A percentile compares a stretch with the other conserved stretches of the same genome.
Evolutionary conservation across 306 rosid species (phyloP).

Genomic region (Alnus rubra): DNA sequence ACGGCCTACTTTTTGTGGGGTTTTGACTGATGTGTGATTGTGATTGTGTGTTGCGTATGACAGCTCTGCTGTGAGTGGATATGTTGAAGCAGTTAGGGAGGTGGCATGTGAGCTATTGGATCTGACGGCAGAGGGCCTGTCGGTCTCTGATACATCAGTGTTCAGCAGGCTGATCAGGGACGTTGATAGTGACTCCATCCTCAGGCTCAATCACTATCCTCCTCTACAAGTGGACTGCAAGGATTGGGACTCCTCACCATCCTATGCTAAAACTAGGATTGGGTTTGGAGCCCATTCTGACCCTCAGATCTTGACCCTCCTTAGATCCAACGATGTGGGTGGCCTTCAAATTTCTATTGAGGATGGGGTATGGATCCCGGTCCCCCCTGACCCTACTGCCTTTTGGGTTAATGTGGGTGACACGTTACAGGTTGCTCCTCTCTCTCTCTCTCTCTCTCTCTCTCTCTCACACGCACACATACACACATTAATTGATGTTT

Average conservation of each 20-base stretch:
- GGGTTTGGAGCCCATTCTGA: conserved; percentile 89
- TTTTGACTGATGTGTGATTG: not conserved
- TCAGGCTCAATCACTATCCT: conserved; percentile 87
- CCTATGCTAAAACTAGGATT: conserved; percentile 24
- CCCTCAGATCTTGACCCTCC: conserved; percentile 81
- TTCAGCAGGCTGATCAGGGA: conserved; percentile 63
- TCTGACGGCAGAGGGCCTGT: conserved; percentile 64
- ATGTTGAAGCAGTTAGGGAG: conserved; percentile 51
- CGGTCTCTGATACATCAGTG: conserved; percentile 50
- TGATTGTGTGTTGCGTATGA: conserved; percentile 15
- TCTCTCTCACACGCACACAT: not conserved
- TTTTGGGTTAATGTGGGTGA: conserved; percentile 84
- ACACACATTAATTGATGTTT: not conserved
- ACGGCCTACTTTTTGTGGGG: not conserved
- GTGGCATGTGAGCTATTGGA: conserved; percentile 76
- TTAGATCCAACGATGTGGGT: conserved; percentile 74
- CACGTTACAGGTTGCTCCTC: conserved; percentile 49
- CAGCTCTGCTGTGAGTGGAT: conserved; percentile 53
- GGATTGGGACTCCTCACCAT: conserved; percentile 31
- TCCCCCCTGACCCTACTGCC: conserved; percentile 66
- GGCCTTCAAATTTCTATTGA: conserved; percentile 75
- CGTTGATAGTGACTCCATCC: conserved; percentile 60
- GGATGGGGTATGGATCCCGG: conserved; percentile 71
- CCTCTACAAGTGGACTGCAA: conserved; percentile 25
- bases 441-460: not conserved